Base-by-base conservation (phyloP, 164 flowering plant genomes). In the Liriodendron chinense region DNA sequence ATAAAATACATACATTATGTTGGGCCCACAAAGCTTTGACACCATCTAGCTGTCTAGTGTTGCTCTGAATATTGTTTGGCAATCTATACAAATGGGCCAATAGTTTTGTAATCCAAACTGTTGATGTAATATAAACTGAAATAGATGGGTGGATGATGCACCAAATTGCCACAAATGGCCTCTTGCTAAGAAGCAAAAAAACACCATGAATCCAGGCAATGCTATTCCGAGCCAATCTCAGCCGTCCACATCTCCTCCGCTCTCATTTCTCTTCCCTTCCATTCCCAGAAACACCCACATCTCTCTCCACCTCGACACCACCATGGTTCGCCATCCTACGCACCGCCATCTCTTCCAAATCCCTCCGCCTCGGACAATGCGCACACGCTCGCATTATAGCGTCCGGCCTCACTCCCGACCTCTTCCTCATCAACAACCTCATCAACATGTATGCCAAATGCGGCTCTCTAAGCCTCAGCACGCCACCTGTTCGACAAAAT, bases 401-500 rank as follows among this genome's bases (percentile, higher is more conserved):
- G 12, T 82, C 83, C 56, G 81, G 80, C 28, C 67, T 73, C 53
- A 1, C 6, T 23, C 43, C 47, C 47, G 83, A 86, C 71, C 84
- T 78, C 13, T 89, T 86, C 66, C 77, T 85, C 59, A 73, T 79
- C 75, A 89, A 89, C 85, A 88, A 87, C 68, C 85, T 89, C 71
- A 82, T 89, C 67, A 80, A 78, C 8, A 77, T 86, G 86, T 89
- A 88, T 53, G 71, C 80, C 1, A 89, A 85, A 73, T 84, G 87
- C 23, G 85, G 87, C 34, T 83, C 78, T 47, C 78, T 84, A 0
- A 16, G n/a, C 53, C 0, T 76, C 69, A 57, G 89, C 91, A 1
- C 88, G 88, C 53, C 79, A 70, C 21, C 66, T 88, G 85, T 89
- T 89, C 74, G 88, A 85, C 63, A 71, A 67, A 75, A 80, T 63